Conservation (phyloP, 179 eudicot species). For the Corrigiola litoralis region DNA sequence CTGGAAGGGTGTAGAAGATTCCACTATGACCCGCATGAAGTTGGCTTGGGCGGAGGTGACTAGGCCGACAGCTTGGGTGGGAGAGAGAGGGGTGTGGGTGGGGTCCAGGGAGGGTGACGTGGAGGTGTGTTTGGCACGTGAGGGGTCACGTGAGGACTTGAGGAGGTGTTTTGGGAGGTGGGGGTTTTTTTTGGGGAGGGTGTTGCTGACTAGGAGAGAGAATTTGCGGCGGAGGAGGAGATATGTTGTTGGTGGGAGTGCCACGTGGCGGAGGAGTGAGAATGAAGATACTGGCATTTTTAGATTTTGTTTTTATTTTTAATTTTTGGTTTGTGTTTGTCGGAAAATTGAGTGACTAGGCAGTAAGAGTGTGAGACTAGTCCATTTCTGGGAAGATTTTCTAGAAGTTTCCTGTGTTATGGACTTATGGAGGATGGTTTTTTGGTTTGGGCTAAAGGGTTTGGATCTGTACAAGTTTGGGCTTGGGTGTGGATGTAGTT, state of each 20-base stretch:
- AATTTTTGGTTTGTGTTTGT: too few species aligned
- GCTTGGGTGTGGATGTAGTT: too few species aligned
- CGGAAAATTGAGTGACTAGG: too few species aligned
- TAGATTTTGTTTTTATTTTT: too few species aligned
- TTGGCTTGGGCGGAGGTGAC: constrained; percentile 85
- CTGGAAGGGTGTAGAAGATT: constrained; percentile 21
- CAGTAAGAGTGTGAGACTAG: neutral
- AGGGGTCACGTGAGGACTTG: constrained; percentile 42
- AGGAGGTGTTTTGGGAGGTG: constrained; percentile 37
- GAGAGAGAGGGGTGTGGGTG: constrained; percentile 30
- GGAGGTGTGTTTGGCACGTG: constrained; percentile 38
- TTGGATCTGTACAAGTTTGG: neutral
- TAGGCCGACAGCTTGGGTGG: constrained; percentile 53
- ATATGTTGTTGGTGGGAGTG: constrained; percentile 21
- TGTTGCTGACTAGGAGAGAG: constrained; percentile 36
- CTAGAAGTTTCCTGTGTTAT: too few species aligned
- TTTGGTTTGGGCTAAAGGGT: neutral
- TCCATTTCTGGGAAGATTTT: too few species aligned
- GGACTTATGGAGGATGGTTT: too few species aligned
- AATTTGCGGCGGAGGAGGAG: constrained; percentile 31
- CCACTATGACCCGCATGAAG: constrained; percentile 93
- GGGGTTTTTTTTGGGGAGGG: constrained; percentile 31
- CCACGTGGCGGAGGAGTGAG: constrained; percentile 36
- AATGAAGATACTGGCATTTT: constrained; percentile 33
- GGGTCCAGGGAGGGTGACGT: constrained; percentile 28